Evolutionary conservation across 371 early-diverging fungal species (phyloP), one percentile per base, ranked within the genome.

Genomic region (Zancudomyces culisetae): DNA sequence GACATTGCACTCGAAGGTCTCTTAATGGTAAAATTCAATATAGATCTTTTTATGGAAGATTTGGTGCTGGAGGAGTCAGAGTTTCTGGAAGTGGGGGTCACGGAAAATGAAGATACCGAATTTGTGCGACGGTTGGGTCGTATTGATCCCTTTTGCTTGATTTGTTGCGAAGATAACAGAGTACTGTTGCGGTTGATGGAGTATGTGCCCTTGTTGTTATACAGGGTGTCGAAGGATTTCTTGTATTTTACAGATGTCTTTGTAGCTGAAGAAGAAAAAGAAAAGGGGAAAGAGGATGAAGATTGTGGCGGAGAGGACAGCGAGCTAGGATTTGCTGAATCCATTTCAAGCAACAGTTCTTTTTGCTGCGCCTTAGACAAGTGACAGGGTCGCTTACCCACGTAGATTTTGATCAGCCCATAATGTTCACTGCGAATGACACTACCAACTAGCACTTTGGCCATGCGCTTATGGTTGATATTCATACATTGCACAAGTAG

Each of bases 401-500:
- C 59, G 51, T 69, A 69, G 13, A 69, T 54, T 54, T 69, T 69
- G 24, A 69, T 49, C n/a, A 66, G 52, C 6, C 69, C 69, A 24
- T 56, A 58, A 15, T 49, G 45, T 21, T 64, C 60, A 0, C 41
- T 49, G 0, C 57, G 60, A 1, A 57, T 59, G 1, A 61, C 55
- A 19, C 60, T 58, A 10, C 58, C 60, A 3, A 57, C 68, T 0
- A 68, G 53, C 15, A 68, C 55, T 52, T 69, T 69, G 46, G 60
- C 62, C 65, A 69, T 64, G 21, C 69, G 66, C 51, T 60, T 56
- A 53, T 62, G 60, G 41, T 57, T 54, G 45, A 66, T 61, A 58
- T 64, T 63, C 60, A 69, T 62, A 52, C 68, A 68, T 50, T 69
- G 69, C 0, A 66, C 69, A 1, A 69, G 55, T 43, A 64, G 53